Evolutionary conservation across 1,139 yeast genomes (phyloP).

Genomic region (Spencermartinsiella ligniputridi): DNA sequence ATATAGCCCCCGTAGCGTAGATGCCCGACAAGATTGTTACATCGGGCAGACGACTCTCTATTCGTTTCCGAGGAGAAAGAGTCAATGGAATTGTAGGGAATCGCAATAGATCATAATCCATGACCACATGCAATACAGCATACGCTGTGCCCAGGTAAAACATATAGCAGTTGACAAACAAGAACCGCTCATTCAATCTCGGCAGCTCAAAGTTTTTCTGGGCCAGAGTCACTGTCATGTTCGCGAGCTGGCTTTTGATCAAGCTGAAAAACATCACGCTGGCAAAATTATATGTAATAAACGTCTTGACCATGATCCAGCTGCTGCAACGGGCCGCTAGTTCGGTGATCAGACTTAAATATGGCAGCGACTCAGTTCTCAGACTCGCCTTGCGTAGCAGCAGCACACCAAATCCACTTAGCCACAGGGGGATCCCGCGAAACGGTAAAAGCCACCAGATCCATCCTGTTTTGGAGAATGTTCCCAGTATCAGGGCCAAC

Average conservation of each 20-base stretch:
- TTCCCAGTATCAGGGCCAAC: constrained; percentile 16
- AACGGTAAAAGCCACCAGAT: constrained; percentile 26
- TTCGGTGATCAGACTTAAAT: constrained; percentile 21
- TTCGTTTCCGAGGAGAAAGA: constrained; percentile 37
- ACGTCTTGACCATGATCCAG: constrained; percentile 37
- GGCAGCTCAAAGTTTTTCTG: constrained; percentile 44
- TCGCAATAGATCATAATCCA: constrained; percentile 57
- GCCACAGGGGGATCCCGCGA: constrained; percentile 20
- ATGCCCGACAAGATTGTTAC: constrained; percentile 39
- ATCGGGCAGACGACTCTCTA: constrained; percentile 33
- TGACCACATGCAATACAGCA: constrained; percentile 48
- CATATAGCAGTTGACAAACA: constrained; percentile 47
- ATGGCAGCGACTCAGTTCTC: constrained; percentile 16
- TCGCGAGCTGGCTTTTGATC: constrained; percentile 32
- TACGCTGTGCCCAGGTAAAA: constrained; percentile 45
- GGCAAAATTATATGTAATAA: constrained; percentile 40
- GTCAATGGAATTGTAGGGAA: constrained; percentile 41
- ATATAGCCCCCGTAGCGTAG: constrained; percentile 33
- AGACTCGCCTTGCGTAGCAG: constrained; percentile 28
- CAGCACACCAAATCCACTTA: constrained; percentile 25
- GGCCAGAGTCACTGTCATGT: constrained; percentile 23
- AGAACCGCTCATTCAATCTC: constrained; percentile 57
- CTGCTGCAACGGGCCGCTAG: constrained; percentile 45
- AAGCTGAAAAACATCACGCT: constrained; percentile 37
- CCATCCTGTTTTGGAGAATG: constrained; percentile 18